These are phyloP conservation scores for Tephrocybe sp. DNA, from an alignment of 768 basidiomycete species.

Conservation along the genomic window DNA sequence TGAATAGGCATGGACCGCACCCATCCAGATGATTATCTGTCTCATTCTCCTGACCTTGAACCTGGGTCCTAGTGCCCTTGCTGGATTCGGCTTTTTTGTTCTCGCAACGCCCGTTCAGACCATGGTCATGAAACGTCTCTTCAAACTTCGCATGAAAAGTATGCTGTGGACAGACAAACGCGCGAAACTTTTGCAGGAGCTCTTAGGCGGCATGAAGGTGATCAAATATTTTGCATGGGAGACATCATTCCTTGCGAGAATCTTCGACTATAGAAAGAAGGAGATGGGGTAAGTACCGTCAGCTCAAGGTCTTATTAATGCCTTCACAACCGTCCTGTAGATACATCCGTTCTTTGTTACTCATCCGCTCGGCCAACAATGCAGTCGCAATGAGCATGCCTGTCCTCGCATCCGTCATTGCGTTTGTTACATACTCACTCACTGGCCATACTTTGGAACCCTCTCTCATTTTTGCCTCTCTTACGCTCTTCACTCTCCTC, in stretches of 20 bases:
- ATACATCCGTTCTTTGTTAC: constrained; percentile 64
- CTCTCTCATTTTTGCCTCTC: constrained; percentile 77
- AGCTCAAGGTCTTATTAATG: background rate
- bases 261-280: constrained; percentile 65
- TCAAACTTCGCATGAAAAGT: constrained; percentile 64
- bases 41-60: constrained; percentile 72
- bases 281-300: constrained; percentile 60
- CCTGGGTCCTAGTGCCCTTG: constrained; percentile 62
- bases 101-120: constrained; percentile 75
- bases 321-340: constrained; percentile 27
- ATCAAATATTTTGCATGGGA: constrained; percentile 96
- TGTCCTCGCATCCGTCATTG: constrained; percentile 72
- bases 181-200: constrained; percentile 85
- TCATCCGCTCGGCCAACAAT: constrained; percentile 66
- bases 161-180: constrained; percentile 93
- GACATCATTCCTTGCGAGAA: constrained; percentile 70
- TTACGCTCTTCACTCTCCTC: constrained; percentile 83
- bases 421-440: constrained; percentile 75
- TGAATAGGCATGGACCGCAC: constrained; percentile 64
- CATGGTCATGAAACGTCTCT: constrained; percentile 69
- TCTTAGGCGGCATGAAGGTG: constrained; percentile 86
- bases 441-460: constrained; percentile 70
- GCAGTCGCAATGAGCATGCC: constrained; percentile 74
- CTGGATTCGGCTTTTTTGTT: constrained; percentile 61
- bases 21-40: constrained; percentile 78